phyloP scores from a whole-genome alignment of 768 basidiomycete genomes.

The Rhizopogon rudus region DNA sequence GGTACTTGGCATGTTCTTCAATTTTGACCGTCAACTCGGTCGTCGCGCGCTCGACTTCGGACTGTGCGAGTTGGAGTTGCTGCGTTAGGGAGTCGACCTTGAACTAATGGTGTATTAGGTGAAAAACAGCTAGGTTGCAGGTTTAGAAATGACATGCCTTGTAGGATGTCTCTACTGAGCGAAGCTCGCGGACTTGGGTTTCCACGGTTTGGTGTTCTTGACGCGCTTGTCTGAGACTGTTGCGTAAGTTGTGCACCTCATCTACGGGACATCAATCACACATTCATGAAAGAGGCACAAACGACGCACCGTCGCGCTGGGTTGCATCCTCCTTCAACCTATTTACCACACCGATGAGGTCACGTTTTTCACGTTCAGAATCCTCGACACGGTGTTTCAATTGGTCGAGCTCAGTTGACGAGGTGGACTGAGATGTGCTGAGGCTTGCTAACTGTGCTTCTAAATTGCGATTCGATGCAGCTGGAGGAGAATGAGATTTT shows the following conservation, averaged over 20 bases:
- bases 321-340: constrained; percentile 71
- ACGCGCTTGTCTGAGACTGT: constrained; percentile 68
- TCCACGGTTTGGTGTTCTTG: constrained; percentile 69
- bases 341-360: constrained; percentile 79
- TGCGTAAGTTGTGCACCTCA: constrained; percentile 64
- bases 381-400: constrained; percentile 64
- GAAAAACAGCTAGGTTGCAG: neutral
- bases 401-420: constrained; percentile 55
- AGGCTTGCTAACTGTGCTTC: constrained; percentile 54
- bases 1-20: constrained; percentile 80
- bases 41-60: constrained; percentile 69
- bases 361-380: constrained; percentile 85
- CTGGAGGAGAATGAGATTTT: constrained; percentile 27
- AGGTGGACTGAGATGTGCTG: constrained; percentile 54
- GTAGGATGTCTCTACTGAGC: constrained; percentile 71
- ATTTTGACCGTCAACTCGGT: constrained; percentile 66
- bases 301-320: constrained; percentile 65
- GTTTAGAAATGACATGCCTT: constrained; percentile 41
- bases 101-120: constrained; percentile 47
- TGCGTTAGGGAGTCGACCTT: constrained; percentile 80
- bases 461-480: constrained; percentile 39
- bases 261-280: constrained; percentile 34
- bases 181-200: constrained; percentile 63
- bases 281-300: neutral
- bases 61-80: constrained; percentile 72